Conservation (phyloP, 2,329 filamentous ascomycete species). For the Botrytis fabae region DNA sequence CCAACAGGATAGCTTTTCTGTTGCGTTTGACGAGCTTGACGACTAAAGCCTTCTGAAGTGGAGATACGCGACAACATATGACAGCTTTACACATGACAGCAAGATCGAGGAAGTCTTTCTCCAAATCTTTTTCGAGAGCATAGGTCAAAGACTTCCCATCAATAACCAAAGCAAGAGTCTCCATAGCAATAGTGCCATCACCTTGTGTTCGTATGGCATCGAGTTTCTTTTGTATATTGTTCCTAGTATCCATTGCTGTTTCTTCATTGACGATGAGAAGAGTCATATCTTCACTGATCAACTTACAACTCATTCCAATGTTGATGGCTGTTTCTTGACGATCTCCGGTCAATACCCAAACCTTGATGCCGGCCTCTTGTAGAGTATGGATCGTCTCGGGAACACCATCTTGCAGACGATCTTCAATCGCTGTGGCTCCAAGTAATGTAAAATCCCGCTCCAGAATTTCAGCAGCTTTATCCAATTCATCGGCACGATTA, state of each 20-base stretch:
- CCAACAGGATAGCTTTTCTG: constrained; percentile 85
- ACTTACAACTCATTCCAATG: constrained; percentile 98
- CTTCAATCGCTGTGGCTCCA: constrained; percentile 95
- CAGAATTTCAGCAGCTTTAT: constrained; percentile 95
- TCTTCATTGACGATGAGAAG: constrained; percentile 96
- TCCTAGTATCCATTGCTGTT: constrained; percentile 70
- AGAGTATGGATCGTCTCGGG: constrained; percentile 97
- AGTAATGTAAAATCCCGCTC: constrained; percentile 89
- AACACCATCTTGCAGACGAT: constrained; percentile 93
- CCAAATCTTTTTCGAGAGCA: constrained; percentile 88
- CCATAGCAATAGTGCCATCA: constrained; percentile 73
- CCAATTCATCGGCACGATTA: constrained; percentile 88
- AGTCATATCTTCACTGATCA: constrained; percentile 98
- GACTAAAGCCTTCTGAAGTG: constrained; percentile 93
- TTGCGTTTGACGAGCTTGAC: constrained; percentile 96
- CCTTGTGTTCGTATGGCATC: constrained; percentile 85
- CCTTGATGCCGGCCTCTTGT: constrained; percentile 95
- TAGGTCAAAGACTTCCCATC: constrained; percentile 94
- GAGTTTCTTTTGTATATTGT: constrained; percentile 91
- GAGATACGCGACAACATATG: constrained; percentile 95
- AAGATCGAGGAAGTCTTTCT: constrained; percentile 89
- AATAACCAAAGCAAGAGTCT: constrained; percentile 88
- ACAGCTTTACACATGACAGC: constrained; percentile 98
- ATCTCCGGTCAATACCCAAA: constrained; percentile 97
- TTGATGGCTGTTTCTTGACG: constrained; percentile 99